Base-by-base conservation (phyloP, 164 flowering plant genomes). In the Kalanchoe fedtschenkoi region DNA sequence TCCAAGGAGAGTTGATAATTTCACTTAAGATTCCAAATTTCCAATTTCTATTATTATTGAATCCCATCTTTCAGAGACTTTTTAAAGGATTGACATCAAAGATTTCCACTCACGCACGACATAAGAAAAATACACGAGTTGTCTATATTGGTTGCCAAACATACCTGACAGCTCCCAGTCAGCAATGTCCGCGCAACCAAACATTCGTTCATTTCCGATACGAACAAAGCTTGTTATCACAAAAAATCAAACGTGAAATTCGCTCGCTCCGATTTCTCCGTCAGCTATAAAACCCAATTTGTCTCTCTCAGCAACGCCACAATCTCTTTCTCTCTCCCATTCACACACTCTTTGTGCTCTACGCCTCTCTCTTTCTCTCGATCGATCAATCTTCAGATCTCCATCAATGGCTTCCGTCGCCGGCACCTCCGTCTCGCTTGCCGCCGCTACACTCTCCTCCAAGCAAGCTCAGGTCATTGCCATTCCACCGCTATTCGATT, bases 381-480 rank as follows among this genome's bases (percentile, higher is more conserved):
- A 13, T 34, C 61, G 7, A 0, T 6, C 42, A 14, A 10, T 32
- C 22, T 58, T 41, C 41, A 9, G 24, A 34, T 58, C 61, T 34
- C 41, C 8, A 33, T 32, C 61, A 58, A 37, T 33, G 38, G 41
- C 61, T 17, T 34, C 61, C 28, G 1, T 58, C 61, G 35, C 14
- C 24, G 24, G 16, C n/a, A 7, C 39, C 41, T 33, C 38, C 41
- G 19, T 37, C 5, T 33, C 41, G 34, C 10, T 37, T 24, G 26
- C 41, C 28, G 38, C 61, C 61, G 11, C 61, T n/a, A 33, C 38
- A 3, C 61, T 58, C 41, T 58, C 61, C 61, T 58, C 34, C 61
- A 58, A 58, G 28, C 38, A 34, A n/a, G 21, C 26, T 8, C 61
- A 58, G 61, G 61, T 58, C 14, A 11, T 8, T 39, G 8, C 15